Base-by-base conservation (phyloP, 441 rosid genomes). In the Biscutella laevigata region DNA sequence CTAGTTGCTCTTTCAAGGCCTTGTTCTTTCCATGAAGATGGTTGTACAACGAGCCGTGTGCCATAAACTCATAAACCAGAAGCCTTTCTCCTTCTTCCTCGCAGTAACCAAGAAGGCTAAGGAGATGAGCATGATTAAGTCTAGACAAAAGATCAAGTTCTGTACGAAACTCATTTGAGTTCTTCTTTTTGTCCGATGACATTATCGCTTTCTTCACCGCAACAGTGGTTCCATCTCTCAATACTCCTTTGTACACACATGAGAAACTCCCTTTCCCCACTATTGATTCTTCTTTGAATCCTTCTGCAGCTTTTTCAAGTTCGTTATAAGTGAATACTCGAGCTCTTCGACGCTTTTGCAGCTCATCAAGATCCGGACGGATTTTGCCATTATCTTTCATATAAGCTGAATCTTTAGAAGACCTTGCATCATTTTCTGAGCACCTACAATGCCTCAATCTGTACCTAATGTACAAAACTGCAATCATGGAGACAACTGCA, bases 211-310 rank as follows among this genome's bases (percentile, higher is more conserved):
- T 83, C 60, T 91, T 91, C 21, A 91, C 96, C 0, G 98, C 98
- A 8, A 91, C 98, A 4, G 78, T 72, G 0, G 95, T 86, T 51
- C 95, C 95, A 60, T 86, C 75, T 71, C 77, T 85, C 66, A 91
- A 33, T 13, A 88, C 71, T 2, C 98, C 98, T 70, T 82, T 83
- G 60, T 88, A 88, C 28, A 91, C 98, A 60, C 95, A 83, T 1
- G 98, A 91, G 74, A 91, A 91, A 57, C 98, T 91, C 21, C 98
- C 98, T 61, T 75, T 85, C 36, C 98, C 98, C 17, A 83, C 98
- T 25, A 81, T 52, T 2, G 98, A 84, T 42, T 91, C 98, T 62
- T 91, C 96, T 66, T 76, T 83, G 69, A 91, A 88, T 16, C 96
- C 85, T 12, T 68, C 46, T 0, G 98, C 87, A 0, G 98, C 95